These are phyloP conservation scores for Corymbia calophylla DNA, from an alignment of 441 rosid genomes.

Conservation along the genomic window DNA sequence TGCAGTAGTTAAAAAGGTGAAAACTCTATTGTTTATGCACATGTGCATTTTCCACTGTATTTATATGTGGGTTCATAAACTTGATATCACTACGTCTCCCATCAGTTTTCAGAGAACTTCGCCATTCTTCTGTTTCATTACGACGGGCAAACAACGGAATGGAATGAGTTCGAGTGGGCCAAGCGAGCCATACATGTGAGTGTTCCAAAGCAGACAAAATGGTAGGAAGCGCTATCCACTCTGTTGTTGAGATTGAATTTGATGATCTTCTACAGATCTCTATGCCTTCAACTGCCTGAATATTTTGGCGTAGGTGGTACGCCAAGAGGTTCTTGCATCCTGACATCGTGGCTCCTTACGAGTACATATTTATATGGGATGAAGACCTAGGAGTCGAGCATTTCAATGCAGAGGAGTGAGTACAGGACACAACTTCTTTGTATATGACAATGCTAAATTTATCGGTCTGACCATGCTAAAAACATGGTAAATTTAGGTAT, in stretches of 20 bases:
- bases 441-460: neutral
- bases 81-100: neutral
- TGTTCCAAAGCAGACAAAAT: constrained; percentile 73
- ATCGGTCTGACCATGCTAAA: neutral
- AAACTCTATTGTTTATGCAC: neutral
- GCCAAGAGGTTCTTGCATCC: constrained; percentile 95
- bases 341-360: constrained; percentile 69
- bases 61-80: neutral
- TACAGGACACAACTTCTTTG: neutral
- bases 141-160: constrained; percentile 67
- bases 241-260: neutral
- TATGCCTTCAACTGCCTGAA: neutral
- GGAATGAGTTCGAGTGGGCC: constrained; percentile 89
- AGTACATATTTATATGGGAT: constrained; percentile 89
- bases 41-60: too few species aligned
- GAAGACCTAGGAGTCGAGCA: constrained; percentile 92
- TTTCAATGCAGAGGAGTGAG: constrained; percentile 63
- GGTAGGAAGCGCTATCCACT: constrained; percentile 17
- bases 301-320: constrained; percentile 61
- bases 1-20: constrained; percentile 76
- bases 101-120: constrained; percentile 86
- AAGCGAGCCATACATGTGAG: constrained; percentile 79
- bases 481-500: constrained; percentile 36
- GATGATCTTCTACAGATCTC: neutral
- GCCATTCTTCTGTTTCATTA: constrained; percentile 81